phyloP scores from a whole-genome alignment of 2,329 filamentous ascomycete species.

The Ophiosphaerella herpotricha region DNA sequence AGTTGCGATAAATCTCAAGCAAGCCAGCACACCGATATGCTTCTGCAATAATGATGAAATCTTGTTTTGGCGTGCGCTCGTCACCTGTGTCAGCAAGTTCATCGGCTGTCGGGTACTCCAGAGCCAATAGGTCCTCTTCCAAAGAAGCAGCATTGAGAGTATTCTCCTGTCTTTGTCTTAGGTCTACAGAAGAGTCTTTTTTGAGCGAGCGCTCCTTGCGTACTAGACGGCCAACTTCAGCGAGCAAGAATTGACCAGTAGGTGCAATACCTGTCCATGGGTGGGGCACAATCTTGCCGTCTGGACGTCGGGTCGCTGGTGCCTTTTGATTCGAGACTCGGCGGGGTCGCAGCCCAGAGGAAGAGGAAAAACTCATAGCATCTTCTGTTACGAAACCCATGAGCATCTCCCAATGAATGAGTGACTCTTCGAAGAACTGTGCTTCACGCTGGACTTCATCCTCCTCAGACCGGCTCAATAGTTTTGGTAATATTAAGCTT shows the following conservation, averaged over 20 bases:
- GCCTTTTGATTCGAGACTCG: conserved; percentile 23
- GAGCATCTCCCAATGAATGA: conserved; percentile 65
- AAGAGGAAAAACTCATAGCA: conserved; percentile 40
- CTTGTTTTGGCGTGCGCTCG: conserved; percentile 57
- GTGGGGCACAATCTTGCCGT: conserved; percentile 49
- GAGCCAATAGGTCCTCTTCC: conserved; percentile 54
- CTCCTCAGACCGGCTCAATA: conserved; percentile 41
- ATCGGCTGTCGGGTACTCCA: conserved; percentile 53
- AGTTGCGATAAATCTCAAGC: conserved; percentile 60
- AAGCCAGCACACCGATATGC: conserved; percentile 59
- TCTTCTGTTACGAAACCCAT: conserved; percentile 59
- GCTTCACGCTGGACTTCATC: conserved; percentile 42
- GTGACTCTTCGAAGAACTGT: conserved; percentile 60
- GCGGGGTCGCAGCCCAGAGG: conserved; percentile 29
- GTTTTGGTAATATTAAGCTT: conserved; percentile 51
- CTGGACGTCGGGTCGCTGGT: conserved; percentile 30
- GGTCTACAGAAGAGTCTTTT: conserved; percentile 31
- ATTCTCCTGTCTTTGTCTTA: conserved; percentile 39
- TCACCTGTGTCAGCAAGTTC: conserved; percentile 59
- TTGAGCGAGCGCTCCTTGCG: conserved; percentile 44
- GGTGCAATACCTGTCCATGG: conserved; percentile 57
- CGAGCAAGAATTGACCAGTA: conserved; percentile 52
- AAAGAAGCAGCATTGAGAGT: conserved; percentile 48
- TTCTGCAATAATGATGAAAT: conserved; percentile 59
- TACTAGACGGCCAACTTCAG: conserved; percentile 52